Evolutionary conservation across 164 flowering plant species (phyloP).

Genomic region (Berberis vulgaris): DNA sequence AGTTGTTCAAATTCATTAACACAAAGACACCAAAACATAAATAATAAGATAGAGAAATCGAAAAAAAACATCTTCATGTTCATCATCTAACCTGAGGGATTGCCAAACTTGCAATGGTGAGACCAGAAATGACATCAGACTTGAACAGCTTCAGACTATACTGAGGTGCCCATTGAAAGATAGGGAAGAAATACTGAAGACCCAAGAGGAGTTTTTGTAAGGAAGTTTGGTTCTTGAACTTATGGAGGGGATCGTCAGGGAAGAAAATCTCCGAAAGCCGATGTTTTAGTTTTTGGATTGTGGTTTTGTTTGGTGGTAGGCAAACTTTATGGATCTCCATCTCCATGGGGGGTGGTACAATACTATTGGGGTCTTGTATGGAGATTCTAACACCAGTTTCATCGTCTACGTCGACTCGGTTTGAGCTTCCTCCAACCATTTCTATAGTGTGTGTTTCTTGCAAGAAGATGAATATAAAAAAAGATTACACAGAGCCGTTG

Average conservation of each 20-base stretch:
- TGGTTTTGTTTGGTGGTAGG: constrained; percentile 1
- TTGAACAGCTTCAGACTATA: constrained; percentile 30
- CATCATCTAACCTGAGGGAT: constrained; percentile 40
- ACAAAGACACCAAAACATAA: neutral
- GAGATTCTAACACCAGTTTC: too few species aligned
- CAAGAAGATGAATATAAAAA: too few species aligned
- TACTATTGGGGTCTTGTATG: too few species aligned
- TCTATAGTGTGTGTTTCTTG: too few species aligned
- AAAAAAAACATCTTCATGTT: neutral
- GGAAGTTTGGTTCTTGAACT: constrained; percentile 54
- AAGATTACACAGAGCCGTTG: too few species aligned
- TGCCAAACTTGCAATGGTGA: constrained; percentile 66
- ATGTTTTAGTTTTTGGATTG: neutral
- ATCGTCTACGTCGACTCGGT: too few species aligned
- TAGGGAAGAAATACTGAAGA: constrained; percentile 71
- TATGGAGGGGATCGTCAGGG: constrained; percentile 80
- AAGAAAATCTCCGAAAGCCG: constrained; percentile 57
- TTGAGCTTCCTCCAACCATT: too few species aligned
- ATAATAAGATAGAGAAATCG: neutral
- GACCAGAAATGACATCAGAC: constrained; percentile 51
- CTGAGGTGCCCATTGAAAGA: constrained; percentile 48
- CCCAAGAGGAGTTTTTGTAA: constrained; percentile 38
- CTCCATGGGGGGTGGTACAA: neutral
- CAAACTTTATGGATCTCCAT: constrained; percentile 1
- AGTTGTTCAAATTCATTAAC: too few species aligned